Evolutionary conservation across 306 rosid genomes (phyloP), one percentile per base, ranked within the genome.

Genomic region (Dryas octopetala): DNA sequence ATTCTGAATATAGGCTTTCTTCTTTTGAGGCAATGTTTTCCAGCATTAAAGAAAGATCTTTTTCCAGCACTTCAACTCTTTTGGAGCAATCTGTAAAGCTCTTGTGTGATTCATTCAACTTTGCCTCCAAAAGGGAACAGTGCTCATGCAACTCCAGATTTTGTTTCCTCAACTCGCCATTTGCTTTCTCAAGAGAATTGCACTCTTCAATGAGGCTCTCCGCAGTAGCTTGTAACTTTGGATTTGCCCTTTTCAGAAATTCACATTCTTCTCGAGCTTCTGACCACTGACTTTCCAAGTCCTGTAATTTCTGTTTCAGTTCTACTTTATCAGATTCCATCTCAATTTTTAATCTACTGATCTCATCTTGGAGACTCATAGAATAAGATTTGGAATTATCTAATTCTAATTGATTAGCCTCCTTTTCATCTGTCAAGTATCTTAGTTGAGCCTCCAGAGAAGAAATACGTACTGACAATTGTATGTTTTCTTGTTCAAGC

Each of bases 1-100:
- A 68, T 71, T 85, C 82, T 19, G 55, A 80, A 64, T 83, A 65
- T 57, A 80, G 49, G 74, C 54, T 58, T 73, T 70, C 66, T 67
- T 76, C 89, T 74, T 82, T 85, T 5, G 85, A 74, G 62, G 80
- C 74, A 16, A 85, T 40, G 61, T 72, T 76, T 45, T 76, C 84
- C 68, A 77, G 70, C 70, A 78, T 72, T 57, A 68, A 68, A 68
- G 78, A 82, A 55, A 85, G 69, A 68, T 74, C 62, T 13, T 45
- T 64, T 75, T 82, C 83, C 17, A 82, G 49, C 40, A 79, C 81
- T 17, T 76, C 82, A 60, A 80, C 80, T 76, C 44, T 82, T 74
- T 52, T 52, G 46, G 78, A 59, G 80, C 77, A 82, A 45, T 80
- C 58, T 26, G 78, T 43, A 54, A 71, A 77, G 61, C 82, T 65